Conservation (phyloP, 805 yeast genomes). For the Dipodascus albidus region DNA sequence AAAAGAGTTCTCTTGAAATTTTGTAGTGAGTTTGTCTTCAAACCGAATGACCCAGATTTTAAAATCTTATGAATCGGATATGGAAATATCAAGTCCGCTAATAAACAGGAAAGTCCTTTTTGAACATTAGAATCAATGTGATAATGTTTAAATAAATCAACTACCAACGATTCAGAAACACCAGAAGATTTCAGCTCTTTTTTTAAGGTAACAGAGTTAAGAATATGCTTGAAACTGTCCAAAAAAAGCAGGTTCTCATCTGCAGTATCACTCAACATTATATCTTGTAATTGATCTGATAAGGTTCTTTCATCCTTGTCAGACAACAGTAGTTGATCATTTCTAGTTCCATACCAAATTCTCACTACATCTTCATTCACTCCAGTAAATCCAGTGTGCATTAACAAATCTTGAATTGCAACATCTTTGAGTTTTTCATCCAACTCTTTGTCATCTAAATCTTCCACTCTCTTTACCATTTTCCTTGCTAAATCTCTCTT, state of each 20-base stretch:
- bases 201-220: neutral
- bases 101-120: neutral
- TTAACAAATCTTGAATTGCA: neutral
- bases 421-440: neutral
- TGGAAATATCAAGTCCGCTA: neutral
- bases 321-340: neutral
- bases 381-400: neutral
- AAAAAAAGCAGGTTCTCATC: neutral
- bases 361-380: neutral
- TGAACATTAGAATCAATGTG: neutral
- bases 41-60: neutral
- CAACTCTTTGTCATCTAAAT: neutral
- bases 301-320: neutral
- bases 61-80: neutral
- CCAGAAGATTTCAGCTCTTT: neutral
- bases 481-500: neutral
- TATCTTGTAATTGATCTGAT: neutral
- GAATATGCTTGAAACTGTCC: neutral
- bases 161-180: neutral
- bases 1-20: conserved; percentile 21
- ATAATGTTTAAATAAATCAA: neutral
- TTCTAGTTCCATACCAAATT: neutral
- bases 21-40: conserved; percentile 4
- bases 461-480: neutral
- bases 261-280: neutral